Conservation (phyloP, 2,329 filamentous ascomycete genomes). For the Penicillium sp. region DNA sequence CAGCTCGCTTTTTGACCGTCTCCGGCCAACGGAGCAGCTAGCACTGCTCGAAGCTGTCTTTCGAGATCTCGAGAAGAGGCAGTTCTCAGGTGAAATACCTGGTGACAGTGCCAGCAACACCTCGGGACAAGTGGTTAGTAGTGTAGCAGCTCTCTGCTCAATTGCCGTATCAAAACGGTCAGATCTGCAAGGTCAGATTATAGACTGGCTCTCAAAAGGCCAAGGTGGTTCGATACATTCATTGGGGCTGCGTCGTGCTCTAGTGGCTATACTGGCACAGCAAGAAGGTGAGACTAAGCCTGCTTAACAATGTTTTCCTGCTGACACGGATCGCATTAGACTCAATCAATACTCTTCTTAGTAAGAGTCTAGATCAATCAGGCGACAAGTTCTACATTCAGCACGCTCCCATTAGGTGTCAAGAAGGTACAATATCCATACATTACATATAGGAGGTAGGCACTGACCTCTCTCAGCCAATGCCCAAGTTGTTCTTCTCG, state of each 20-base stretch:
- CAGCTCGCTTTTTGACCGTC: conserved; percentile 31
- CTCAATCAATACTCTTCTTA: too few species aligned
- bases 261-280: conserved; percentile 53
- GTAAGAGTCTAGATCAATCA: conserved; percentile 59
- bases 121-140: too few species aligned
- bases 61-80: conserved; percentile 36
- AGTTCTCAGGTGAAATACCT: conserved; percentile 28
- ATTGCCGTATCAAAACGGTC: too few species aligned
- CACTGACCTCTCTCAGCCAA: too few species aligned
- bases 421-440: too few species aligned
- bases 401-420: conserved; percentile 56
- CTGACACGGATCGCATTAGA: too few species aligned
- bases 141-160: too few species aligned
- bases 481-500: conserved; percentile 67
- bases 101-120: too few species aligned
- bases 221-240: conserved; percentile 58
- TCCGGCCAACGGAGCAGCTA: conserved; percentile 45
- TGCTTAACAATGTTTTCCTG: too few species aligned
- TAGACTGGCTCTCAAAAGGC: conserved; percentile 57
- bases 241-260: conserved; percentile 58
- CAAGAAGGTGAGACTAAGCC: conserved; percentile 9
- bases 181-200: conserved; percentile 46
- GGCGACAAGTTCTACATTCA: conserved; percentile 79
- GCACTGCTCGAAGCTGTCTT: conserved; percentile 40
- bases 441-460: too few species aligned